Percentiles rank a stretch among this genome's conserved stretches.
These are phyloP conservation scores for Sarocladium brachiariae DNA, from an alignment of 2,329 filamentous ascomycete genomes.

Conservation along the genomic window DNA sequence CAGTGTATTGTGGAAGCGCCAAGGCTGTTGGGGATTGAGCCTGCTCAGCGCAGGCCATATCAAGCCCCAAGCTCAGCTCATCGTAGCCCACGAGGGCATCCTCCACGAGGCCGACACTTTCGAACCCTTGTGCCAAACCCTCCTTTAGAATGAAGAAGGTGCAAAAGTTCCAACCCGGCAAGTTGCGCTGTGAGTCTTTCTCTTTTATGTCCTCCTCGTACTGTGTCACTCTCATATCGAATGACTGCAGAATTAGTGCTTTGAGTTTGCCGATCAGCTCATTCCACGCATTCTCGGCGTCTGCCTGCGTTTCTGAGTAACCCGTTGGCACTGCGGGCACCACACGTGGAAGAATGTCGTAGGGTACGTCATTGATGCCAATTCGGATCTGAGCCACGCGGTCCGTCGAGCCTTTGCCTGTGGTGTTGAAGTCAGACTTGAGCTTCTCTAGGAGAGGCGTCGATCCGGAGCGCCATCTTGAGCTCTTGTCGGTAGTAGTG, in stretches of 20 bases:
- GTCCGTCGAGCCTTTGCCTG: conserved; percentile 62
- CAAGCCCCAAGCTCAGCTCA: conserved; percentile 81
- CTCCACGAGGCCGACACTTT: conserved; percentile 91
- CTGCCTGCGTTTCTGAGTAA: conserved; percentile 65
- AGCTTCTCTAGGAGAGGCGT: conserved; percentile 86
- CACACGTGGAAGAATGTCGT: conserved; percentile 55
- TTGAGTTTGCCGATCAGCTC: conserved; percentile 86
- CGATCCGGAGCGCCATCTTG: conserved; percentile 71
- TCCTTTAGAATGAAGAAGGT: conserved; percentile 99
- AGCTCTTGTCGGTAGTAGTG: conserved; percentile 55
- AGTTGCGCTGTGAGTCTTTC: conserved; percentile 75
- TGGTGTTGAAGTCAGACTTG: conserved; percentile 79
- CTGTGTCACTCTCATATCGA: conserved; percentile 82
- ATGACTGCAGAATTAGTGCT: conserved; percentile 76
- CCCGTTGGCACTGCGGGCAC: conserved; percentile 56
- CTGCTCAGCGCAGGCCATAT: conserved; percentile 74
- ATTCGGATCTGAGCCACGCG: conserved; percentile 82
- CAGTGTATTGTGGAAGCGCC: conserved; percentile 63
- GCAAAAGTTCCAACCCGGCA: conserved; percentile 98
- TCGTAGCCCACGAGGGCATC: conserved; percentile 94
- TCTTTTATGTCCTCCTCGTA: conserved; percentile 98
- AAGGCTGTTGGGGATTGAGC: conserved; percentile 41
- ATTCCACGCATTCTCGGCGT: conserved; percentile 74
- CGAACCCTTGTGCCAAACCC: conserved; percentile 85
- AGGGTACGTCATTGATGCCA: conserved; percentile 60